These are phyloP conservation scores for Prunus padus DNA, from an alignment of 306 rosid genomes.

Conservation along the genomic window DNA sequence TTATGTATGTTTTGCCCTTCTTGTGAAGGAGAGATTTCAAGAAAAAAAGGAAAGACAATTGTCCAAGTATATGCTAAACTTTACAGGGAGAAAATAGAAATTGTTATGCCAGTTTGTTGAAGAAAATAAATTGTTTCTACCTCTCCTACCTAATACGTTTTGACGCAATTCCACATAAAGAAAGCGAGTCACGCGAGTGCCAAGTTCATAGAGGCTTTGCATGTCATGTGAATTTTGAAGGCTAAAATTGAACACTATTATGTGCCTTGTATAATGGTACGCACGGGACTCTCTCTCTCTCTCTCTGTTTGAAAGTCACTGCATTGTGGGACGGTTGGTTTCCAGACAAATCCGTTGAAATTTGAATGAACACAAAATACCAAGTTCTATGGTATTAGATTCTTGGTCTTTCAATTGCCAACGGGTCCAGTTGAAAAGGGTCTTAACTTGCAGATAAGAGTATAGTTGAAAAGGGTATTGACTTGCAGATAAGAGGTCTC, in stretches of 20 bases:
- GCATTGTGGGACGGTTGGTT: no score
- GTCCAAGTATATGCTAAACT: neutral
- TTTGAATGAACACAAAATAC: no score
- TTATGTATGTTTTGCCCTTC: slow-evolving; percentile 4
- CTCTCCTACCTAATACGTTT: neutral
- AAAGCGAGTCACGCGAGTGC: neutral
- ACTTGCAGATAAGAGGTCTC: no score
- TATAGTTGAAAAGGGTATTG: rapidly evolving
- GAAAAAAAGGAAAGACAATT: neutral
- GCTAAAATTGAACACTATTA: slow-evolving; percentile 1
- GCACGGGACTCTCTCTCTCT: slow-evolving; percentile 1
- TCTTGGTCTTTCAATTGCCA: no score
- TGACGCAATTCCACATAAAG: neutral
- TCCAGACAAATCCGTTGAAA: no score
- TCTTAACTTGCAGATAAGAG: no score
- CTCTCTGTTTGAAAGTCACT: no score
- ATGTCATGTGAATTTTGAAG: neutral
- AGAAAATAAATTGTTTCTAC: no score
- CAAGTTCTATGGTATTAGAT: no score
- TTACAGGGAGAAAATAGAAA: neutral
- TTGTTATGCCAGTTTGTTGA: no score
- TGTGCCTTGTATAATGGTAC: neutral
- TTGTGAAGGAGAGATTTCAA: slow-evolving; percentile 8
- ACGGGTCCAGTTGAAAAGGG: no score
- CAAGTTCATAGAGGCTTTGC: neutral